Base-by-base conservation (phyloP, 208 protist genomes). In the Giardia duodenalis region DNA sequence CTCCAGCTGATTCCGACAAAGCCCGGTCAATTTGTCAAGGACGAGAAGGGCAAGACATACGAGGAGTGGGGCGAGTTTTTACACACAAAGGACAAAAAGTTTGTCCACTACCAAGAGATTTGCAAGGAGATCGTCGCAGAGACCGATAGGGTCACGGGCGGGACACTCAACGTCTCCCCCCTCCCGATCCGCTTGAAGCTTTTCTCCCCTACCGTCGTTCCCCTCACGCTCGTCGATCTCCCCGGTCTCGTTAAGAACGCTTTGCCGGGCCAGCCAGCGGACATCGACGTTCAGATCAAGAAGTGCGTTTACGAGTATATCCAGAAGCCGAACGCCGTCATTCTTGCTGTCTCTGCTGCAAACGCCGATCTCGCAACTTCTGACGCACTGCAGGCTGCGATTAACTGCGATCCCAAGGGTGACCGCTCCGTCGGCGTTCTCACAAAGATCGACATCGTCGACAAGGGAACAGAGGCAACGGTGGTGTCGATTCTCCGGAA, bases 361-460 rank as follows among this genome's bases (percentile, higher is more conserved):
- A 99, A 99, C 94, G 96, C 96, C 47, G 99, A 99, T 96, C 94
- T 99, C 2, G 98, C 98, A 1, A 99, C 98, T 92, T 98, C 97
- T 86, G 98, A 99, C 94, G 97, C 98, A 22, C 94, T 99, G 0
- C 95, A 98, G 42, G 91, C 99, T 0, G 98, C 98, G 0, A 95
- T 96, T 87, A 94, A 98, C 92, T 96, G 99, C 0, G 98, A 99
- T 95, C 98, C 98, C 0, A 95, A 98, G 39, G 97, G 98, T 86
- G 47, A 97, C 4, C 96, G 98, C 67, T 99, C 98, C 0, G 95
- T 99, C 39, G 98, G 98, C 87, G 98, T 99, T 4, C 93, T 99
- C 1, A 99, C 98, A 2, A 99, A 99, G 94, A 90, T 99, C 0
- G 98, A 99, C 94, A 94, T 99, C 19, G 99, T 99, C 98, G 97